Evolutionary conservation across 805 yeast genomes (phyloP), one percentile per base, ranked within the genome.

Genomic region (Kockiozyma suomiensis): DNA sequence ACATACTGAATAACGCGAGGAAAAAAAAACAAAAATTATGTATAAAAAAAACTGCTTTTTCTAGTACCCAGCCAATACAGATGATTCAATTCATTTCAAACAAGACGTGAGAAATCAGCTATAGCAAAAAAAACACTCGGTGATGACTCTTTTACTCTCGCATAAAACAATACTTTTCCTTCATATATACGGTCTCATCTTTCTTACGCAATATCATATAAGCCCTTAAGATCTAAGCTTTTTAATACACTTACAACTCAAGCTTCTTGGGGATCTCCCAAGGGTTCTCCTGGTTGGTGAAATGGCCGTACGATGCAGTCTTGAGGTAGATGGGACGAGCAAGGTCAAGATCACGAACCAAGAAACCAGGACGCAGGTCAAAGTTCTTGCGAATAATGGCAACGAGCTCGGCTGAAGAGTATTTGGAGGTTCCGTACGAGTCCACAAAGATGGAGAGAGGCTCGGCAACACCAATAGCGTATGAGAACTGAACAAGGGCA

Each of bases 391-490:
- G 82, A 80, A 94, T 88, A 76, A 94, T 90, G 67, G 81, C 88
- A 67, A 93, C 97, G 75, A 94, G 86, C 82, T 94, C 93, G 58
- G 84, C 89, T 68, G 94, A 88, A 59, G 93, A 76, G 83, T 87
- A 83, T 78, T 89, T 85, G 71, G 97, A 92, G 69, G 99, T 94
- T 76, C 99, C 99, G 80, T 94, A 94, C 67, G 97, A 87, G 81
- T 94, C 98, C 72, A 94, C 97, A 79, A 90, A 88, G 79, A 94
- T 88, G 61, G 97, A 90, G 77, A 94, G 86, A 75, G 99, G 99
- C 82, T 94, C 98, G 72, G 99, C 98, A 72, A 94, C 97, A 89
- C 99, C 99, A 77, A 94, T 94, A 76, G 99, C 99, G 79, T 94
- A 94, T 51, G 99, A 93, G 82, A 91, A 91, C 83, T 94, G 99